A percentile compares a stretch with the other conserved stretches of the same genome.
phyloP scores from a whole-genome alignment of 352 stramenopile genomes.

The Globisporangium cylindrosporum region DNA sequence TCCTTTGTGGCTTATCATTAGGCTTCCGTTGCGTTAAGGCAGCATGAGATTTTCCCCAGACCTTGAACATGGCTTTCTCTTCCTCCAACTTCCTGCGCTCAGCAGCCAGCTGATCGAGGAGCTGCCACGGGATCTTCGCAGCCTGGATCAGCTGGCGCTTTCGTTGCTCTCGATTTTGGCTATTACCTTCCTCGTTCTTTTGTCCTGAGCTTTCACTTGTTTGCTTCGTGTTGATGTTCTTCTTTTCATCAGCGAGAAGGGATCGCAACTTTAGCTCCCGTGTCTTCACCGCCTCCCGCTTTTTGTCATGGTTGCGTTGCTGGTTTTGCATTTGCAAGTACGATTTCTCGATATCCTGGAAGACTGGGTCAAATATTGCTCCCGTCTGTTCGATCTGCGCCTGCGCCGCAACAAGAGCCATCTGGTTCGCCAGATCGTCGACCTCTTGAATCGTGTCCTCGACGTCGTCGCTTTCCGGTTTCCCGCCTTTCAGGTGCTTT shows the following conservation, averaged over 20 bases:
- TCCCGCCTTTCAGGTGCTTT: conserved; percentile 22
- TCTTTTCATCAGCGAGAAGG: not conserved
- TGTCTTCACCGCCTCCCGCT: not conserved
- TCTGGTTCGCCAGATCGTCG: conserved; percentile 39
- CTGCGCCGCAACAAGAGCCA: conserved; percentile 37
- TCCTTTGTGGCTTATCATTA: not conserved
- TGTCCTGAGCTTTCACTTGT: conserved; percentile 2
- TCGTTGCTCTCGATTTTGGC: conserved; percentile 24
- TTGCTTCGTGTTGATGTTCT: not conserved
- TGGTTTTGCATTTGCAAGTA: conserved; percentile 42
- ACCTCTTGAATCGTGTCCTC: conserved; percentile 30
- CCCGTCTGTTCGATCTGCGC: conserved; percentile 60
- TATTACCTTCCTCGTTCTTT: not conserved
- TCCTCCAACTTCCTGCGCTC: conserved; percentile 44
- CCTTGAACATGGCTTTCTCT: conserved; percentile 62
- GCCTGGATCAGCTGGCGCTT: conserved; percentile 32
- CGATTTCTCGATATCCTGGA: conserved; percentile 46
- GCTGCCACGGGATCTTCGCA: conserved; percentile 64
- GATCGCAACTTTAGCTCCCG: not conserved
- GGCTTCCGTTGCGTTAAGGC: not conserved
- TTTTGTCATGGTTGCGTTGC: conserved; percentile 25
- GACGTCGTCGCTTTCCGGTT: conserved; percentile 19
- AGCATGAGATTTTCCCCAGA: conserved; percentile 34
- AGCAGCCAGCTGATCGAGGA: conserved; percentile 59
- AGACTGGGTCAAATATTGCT: conserved; percentile 61